Evolutionary conservation across 306 rosid species (phyloP), one percentile per base, ranked within the genome.

Genomic region (Canavalia gladiata): DNA sequence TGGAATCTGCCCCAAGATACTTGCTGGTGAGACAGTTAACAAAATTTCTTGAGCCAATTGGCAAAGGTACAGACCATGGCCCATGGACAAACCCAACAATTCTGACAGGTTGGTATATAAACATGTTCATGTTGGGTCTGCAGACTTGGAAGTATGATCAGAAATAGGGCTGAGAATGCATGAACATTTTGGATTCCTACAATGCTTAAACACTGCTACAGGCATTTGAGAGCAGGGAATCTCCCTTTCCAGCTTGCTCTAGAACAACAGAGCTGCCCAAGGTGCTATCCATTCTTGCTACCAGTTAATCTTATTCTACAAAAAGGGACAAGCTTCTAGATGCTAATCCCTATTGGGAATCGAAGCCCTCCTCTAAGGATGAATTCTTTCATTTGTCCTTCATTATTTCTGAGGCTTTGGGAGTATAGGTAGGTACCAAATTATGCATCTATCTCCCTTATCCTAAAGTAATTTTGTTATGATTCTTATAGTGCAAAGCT

Each of bases 371-470:
- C 67, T 31, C 12, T 12, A 33, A 60, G 41, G 67, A 41, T 18
- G 1, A 25, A n/a, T 6, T 28, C 11, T 18, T 37, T n/a, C 47
- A 63, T 12, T 37, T 52, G 34, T 39, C 34, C 18, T 66, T n/a
- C 18, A 13, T 66, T 43, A 42, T 42, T 43, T 8, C 10, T 3
- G n/a, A 67, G 39, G 49, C 34, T 25, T 28, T 67, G 73, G 37
- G 72, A 18, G 54, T 67, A 43, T 29, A 68, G 11, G 9, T 69
- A 31, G 42, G 28, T 2, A 49, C 33, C 75, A 41, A 59, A 75
- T n/a, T 46, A 46, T 7, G 56, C 41, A 67, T 8, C 47, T 30
- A 42, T 8, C 55, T 41, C 65, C 52, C 41, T 25, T 0, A 31
- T 42, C 9, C 10, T 34, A 69, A 45, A 57, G 62, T 18, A 11